Base-by-base conservation (phyloP, 306 rosid genomes). In the Sophora flavescens region DNA sequence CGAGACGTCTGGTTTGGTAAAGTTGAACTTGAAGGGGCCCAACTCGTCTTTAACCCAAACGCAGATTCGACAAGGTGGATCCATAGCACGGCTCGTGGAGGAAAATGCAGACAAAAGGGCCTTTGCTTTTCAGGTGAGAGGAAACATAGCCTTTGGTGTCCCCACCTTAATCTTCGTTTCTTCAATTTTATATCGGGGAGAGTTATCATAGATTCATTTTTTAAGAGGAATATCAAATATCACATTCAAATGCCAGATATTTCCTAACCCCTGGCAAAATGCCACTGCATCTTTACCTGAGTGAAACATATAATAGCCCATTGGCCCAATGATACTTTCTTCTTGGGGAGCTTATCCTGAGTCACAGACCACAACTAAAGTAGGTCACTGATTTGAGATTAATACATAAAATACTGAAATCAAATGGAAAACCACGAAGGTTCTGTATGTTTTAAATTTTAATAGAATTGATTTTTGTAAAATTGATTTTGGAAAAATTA, bases 131-230 rank as follows among this genome's bases (percentile, higher is more conserved):
- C 38, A 45, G 38, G 39, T 44, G 56, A 36, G 39, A 12, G 6
- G 38, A 45, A 84, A 66, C 72, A 80, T 44, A 38, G 59, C 44
- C 18, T 30, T 70, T 85, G 70, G 4, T 17, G 86, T n/a, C 42
- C 60, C 59, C 69, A 44, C 7, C 30, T n/a, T 41, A 17, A 16
- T 16, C 33, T 64, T 64, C 8, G 33, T 22, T 41, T 44, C 33
- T 18, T 28, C 59, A 6, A 16, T 32, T 36, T 28, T 28, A 14
- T 26, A 67, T 14, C 6, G n/a, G 32, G 32, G 8, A 1, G 10
- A 41, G 47, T 8, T 8, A 41, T 7, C 12, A 7, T 7, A 41
- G 12, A 41, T 41, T 41, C 47, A 41, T 7, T 41, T 41, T 41
- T 8, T 3, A 8, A 67, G 12, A 47, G 6, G n/a, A n/a, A n/a